Evolutionary conservation across 768 basidiomycete genomes (phyloP).

Genomic region (Mycena floridula): DNA sequence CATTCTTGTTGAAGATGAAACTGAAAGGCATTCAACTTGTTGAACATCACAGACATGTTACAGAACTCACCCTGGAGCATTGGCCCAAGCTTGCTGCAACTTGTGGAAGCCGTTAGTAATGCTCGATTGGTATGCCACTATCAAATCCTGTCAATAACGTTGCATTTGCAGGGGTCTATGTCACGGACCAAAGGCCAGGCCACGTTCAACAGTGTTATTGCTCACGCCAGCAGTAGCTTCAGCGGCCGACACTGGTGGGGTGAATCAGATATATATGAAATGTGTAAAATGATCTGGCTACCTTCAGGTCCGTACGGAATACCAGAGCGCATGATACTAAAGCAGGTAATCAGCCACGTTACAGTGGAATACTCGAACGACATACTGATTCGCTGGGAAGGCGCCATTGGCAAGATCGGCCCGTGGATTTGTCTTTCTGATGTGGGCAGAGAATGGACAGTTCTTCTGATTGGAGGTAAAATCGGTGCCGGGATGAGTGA

Average conservation of each 20-base stretch:
- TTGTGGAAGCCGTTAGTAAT: constrained; percentile 11
- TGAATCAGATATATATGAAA: neutral
- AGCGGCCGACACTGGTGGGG: constrained; percentile 5
- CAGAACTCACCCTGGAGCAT: constrained; percentile 6
- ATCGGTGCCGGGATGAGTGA: neutral
- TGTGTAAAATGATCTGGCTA: neutral
- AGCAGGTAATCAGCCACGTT: no score
- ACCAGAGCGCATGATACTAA: no score
- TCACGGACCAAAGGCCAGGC: constrained; percentile 6
- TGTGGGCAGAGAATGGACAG: no score
- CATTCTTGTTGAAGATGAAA: neutral
- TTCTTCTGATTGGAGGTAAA: constrained; percentile 4
- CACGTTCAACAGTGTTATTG: no score
- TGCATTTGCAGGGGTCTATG: neutral
- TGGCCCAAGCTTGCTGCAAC: constrained; percentile 11
- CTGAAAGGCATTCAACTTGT: neutral
- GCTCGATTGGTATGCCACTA: constrained; percentile 13
- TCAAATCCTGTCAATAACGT: no score
- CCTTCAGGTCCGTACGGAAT: no score
- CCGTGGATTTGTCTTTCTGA: no score
- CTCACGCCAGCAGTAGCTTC: no score
- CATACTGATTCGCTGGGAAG: no score
- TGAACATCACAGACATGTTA: neutral
- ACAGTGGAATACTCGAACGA: no score
- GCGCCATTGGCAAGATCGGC: no score